Evolutionary conservation across 176 grass and related monocot species (phyloP), one percentile per base, ranked within the genome.

Genomic region (Echinochloa phyllopogon): DNA sequence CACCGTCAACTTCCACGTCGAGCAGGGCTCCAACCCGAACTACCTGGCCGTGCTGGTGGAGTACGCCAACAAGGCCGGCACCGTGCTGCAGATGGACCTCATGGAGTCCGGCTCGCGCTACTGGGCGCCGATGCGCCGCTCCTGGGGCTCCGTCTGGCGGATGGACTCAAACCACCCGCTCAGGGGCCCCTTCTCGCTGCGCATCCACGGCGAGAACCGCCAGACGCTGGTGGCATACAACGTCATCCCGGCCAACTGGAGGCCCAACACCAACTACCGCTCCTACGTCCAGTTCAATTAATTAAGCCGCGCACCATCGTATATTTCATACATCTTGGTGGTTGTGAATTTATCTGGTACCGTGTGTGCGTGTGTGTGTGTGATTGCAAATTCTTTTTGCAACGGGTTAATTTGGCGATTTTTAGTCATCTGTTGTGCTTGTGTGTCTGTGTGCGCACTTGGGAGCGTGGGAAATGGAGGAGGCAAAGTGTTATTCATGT

Each of bases 191-290:
- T 97, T 97, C 85, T 92, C 94, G 6, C 44, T 97, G 33, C 85
- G 82, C 75, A 82, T 92, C 57, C 65, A 58, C 18, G 65, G 69
- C 79, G 81, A 69, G 56, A 66, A 49, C 50, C 59, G 84, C 70
- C 84, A 53, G 79, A 74, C 36, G 23, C 74, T 92, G 6, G 75
- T 94, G 0, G 91, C 91, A 23, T 53, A 74, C 16, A 39, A 88
- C 0, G 92, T 94, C 69, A 92, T 97, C 75, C 94, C 94, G 37
- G 85, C 40, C 0, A 86, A 86, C 71, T 97, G 89, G 89, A 71
- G 87, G 49, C 51, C 89, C 6, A 68, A 87, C 69, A 47, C 79
- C 36, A 40, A 88, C 70, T 97, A 97, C 77, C 64, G 70, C 39
- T 91, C 92, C 11, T 6, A 38, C 44, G 71, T 94, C 52, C 87